phyloP scores from a whole-genome alignment of 768 basidiomycete genomes.

The Paxillus involutus region DNA sequence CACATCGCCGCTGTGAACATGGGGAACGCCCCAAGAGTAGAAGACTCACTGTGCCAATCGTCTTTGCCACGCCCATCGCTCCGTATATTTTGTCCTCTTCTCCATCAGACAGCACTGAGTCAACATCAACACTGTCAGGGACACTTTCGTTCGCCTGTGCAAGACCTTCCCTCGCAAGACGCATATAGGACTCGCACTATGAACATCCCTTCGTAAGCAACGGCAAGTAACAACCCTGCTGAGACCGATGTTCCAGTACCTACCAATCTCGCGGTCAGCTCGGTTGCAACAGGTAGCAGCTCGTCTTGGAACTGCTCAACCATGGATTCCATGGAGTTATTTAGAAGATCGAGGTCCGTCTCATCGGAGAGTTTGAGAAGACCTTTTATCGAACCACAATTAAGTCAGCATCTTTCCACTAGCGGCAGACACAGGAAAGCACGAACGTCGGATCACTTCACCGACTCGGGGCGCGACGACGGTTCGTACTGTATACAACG shows the following conservation, averaged over 20 bases:
- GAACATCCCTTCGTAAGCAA: background rate
- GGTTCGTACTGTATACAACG: conserved; percentile 50
- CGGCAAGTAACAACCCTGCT: background rate
- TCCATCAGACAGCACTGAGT: conserved; percentile 49
- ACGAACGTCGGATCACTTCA: conserved; percentile 80
- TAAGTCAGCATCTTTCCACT: background rate
- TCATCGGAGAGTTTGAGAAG: conserved; percentile 90
- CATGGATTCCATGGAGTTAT: conserved; percentile 81
- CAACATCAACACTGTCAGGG: conserved; percentile 51
- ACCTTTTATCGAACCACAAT: conserved; percentile 41
- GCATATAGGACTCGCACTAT: conserved; percentile 81
- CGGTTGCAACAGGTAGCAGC: conserved; percentile 80
- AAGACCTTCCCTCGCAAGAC: conserved; percentile 70
- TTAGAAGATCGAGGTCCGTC: conserved; percentile 84
- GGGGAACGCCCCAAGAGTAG: background rate
- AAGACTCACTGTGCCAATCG: conserved; percentile 67
- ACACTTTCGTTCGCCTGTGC: conserved; percentile 50
- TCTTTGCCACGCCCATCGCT: conserved; percentile 86
- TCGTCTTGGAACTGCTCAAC: conserved; percentile 84
- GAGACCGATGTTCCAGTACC: conserved; percentile 23
- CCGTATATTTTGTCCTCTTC: conserved; percentile 87
- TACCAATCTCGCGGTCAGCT: conserved; percentile 76
- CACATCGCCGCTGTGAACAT: background rate
- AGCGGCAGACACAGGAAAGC: background rate
- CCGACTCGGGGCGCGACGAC: conserved; percentile 77